Evolutionary conservation across 108 stramenopile species (phyloP).

Genomic region (Skeletonema potamos): DNA sequence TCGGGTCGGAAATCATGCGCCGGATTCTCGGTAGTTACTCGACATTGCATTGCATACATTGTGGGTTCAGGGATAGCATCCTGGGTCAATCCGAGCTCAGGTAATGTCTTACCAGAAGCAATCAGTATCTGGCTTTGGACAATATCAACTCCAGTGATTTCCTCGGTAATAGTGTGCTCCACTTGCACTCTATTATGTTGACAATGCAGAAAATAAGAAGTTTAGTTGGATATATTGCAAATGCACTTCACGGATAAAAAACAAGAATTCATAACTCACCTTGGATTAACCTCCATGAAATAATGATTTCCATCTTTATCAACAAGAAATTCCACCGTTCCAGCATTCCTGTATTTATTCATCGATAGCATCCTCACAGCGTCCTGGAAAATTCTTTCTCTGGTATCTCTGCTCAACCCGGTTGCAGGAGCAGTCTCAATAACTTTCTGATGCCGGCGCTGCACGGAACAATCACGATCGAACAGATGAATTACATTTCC

Average conservation of each 20-base stretch:
- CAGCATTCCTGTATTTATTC: constrained; percentile 92
- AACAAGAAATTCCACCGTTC: constrained; percentile 97
- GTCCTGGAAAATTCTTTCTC: constrained; percentile 78
- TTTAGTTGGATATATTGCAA: not conserved
- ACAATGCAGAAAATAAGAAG: not conserved
- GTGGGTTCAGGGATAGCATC: constrained; percentile 58
- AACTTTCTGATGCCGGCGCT: constrained; percentile 98
- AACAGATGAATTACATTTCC: constrained; percentile 92
- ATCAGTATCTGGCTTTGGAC: constrained; percentile 93
- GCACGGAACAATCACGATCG: constrained; percentile 97
- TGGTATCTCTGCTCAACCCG: constrained; percentile 66
- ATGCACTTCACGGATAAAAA: not conserved
- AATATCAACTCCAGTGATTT: constrained; percentile 89
- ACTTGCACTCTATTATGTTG: constrained; percentile 22
- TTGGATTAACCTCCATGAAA: constrained; percentile 96
- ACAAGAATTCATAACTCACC: constrained; percentile 8
- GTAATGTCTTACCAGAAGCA: constrained; percentile 88
- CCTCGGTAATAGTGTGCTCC: constrained; percentile 87
- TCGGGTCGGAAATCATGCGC: constrained; percentile 91
- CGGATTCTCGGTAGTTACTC: constrained; percentile 95
- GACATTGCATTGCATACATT: constrained; percentile 90
- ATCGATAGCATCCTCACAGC: constrained; percentile 64
- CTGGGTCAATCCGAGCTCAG: constrained; percentile 70
- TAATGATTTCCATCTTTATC: constrained; percentile 88
- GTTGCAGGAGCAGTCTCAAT: constrained; percentile 93